Conservation (phyloP, 768 basidiomycete genomes). For the Tricholoma hemisulphureum region DNA sequence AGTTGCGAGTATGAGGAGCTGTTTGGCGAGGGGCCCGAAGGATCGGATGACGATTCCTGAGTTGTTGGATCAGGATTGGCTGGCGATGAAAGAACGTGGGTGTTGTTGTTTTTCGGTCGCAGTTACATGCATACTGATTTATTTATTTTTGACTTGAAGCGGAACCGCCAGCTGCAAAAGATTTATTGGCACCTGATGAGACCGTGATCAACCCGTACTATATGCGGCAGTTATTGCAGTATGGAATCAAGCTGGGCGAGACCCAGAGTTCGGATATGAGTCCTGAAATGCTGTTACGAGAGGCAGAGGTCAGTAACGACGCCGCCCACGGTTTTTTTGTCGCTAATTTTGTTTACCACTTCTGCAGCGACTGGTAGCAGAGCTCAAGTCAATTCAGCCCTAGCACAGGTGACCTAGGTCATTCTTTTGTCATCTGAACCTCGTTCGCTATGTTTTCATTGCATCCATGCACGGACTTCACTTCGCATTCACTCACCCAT, state of each 20-base stretch:
- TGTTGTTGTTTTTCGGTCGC: conserved; percentile 11
- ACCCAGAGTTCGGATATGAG: conserved; percentile 39
- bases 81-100: conserved; percentile 61
- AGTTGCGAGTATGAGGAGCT: conserved; percentile 80
- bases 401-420: not conserved
- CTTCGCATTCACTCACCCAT: not conserved
- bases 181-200: conserved; percentile 49
- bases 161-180: conserved; percentile 27
- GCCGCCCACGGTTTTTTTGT: not conserved
- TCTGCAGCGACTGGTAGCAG: conserved; percentile 59
- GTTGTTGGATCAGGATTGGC: conserved; percentile 78
- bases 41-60: conserved; percentile 86
- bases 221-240: conserved; percentile 71
- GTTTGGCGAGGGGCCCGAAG: conserved; percentile 77
- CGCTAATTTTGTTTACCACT: conserved; percentile 2
- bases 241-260: conserved; percentile 64
- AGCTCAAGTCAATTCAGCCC: conserved; percentile 51
- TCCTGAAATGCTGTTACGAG: conserved; percentile 46
- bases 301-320: conserved; percentile 51
- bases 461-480: not conserved
- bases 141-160: conserved; percentile 18
- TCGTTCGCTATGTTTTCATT: not conserved
- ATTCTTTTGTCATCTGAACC: not conserved
- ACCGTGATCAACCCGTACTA: conserved; percentile 77
- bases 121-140: not conserved